Evolutionary conservation across 192 early-diverging fungal species (phyloP).

Genomic region (Gonapodya sp.): DNA sequence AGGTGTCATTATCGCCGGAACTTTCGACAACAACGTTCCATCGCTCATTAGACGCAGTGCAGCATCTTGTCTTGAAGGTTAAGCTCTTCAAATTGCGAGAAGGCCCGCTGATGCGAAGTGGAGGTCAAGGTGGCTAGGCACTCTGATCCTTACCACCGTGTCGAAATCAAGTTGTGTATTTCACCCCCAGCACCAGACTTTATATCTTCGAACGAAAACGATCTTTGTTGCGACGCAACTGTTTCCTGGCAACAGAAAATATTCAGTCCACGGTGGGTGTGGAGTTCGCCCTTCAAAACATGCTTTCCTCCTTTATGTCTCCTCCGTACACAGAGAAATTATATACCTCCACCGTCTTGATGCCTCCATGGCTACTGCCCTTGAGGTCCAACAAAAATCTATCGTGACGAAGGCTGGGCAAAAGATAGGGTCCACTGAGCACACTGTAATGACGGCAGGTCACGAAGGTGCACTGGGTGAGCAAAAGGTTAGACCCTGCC

Average conservation of each 20-base stretch:
- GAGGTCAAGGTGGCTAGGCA: no score
- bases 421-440: background rate
- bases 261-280: background rate
- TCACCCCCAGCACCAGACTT: no score
- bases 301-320: background rate
- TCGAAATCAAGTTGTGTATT: no score
- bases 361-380: background rate
- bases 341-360: background rate
- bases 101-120: background rate
- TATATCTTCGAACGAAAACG: no score
- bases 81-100: background rate
- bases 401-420: background rate
- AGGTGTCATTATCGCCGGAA: background rate
- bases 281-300: background rate
- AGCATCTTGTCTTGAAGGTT: background rate
- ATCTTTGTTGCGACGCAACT: background rate
- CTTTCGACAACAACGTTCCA: background rate
- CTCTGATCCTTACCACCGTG: no score
- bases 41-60: background rate
- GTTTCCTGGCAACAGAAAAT: background rate
- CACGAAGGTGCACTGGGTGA: background rate
- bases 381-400: background rate
- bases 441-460: background rate
- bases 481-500: background rate
- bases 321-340: background rate